Conservation (phyloP, 2,329 filamentous ascomycete species). For the Lachnellula hyalina region DNA sequence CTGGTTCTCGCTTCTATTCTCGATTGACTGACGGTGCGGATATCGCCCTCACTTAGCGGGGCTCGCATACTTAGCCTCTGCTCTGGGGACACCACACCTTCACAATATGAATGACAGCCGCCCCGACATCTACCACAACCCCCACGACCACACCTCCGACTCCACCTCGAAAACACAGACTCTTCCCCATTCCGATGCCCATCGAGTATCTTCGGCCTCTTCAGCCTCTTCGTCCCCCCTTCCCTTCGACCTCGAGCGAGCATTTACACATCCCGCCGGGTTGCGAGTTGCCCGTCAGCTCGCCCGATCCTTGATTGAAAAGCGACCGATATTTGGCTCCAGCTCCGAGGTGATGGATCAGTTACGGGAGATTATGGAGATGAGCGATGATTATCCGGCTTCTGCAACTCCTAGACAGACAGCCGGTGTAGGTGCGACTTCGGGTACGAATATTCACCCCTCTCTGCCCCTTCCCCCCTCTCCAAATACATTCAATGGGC, state of each 20-base stretch:
- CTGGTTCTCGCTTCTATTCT: too few species aligned
- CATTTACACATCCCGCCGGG: conserved; percentile 15
- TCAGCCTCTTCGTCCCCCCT: background rate
- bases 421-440: background rate
- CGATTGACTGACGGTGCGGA: too few species aligned
- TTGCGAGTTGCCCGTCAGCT: background rate
- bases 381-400: background rate
- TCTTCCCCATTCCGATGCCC: too few species aligned
- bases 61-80: too few species aligned
- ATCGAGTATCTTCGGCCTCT: too few species aligned
- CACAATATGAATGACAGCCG: too few species aligned
- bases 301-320: background rate
- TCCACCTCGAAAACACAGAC: too few species aligned
- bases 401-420: background rate
- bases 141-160: too few species aligned
- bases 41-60: too few species aligned
- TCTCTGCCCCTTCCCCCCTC: background rate
- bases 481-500: too few species aligned
- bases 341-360: conserved; percentile 1
- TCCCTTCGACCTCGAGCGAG: conserved; percentile 8
- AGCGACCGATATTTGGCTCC: background rate
- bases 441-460: background rate
- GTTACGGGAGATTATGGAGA: background rate
- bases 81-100: too few species aligned
- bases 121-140: too few species aligned